Conservation (phyloP, 164 flowering plant genomes). For the Platanus orientalis region DNA sequence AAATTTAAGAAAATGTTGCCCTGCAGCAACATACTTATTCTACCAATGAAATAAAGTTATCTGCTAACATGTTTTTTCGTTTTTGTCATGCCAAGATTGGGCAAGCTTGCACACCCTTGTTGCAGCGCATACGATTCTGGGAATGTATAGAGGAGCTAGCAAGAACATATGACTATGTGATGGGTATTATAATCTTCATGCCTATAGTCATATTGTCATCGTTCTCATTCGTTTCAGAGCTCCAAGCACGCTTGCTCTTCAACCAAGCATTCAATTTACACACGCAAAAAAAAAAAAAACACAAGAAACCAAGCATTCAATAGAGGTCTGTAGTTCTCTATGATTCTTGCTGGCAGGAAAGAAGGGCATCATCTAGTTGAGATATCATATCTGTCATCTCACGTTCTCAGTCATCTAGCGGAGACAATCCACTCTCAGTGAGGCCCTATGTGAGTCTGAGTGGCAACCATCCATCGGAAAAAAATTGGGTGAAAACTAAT, state of each 20-base stretch:
- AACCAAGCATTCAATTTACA: no score
- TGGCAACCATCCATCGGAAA: no score
- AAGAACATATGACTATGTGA: constrained; percentile 77
- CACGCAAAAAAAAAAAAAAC: no score
- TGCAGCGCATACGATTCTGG: constrained; percentile 62
- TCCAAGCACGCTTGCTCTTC: constrained; percentile 90
- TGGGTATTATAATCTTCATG: constrained; percentile 78
- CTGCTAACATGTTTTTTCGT: background rate
- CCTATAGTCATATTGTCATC: constrained; percentile 85
- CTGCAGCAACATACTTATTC: no score
- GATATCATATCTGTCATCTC: background rate
- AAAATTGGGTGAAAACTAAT: no score
- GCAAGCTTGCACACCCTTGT: constrained; percentile 64
- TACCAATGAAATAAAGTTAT: background rate
- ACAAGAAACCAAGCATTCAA: no score
- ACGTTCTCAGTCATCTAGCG: no score
- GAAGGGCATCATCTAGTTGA: constrained; percentile 18
- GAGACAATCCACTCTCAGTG: no score
- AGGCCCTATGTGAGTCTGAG: no score
- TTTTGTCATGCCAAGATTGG: constrained; percentile 47
- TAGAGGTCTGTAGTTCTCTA: constrained; percentile 96
- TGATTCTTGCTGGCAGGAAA: constrained; percentile 86
- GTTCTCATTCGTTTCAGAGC: constrained; percentile 94
- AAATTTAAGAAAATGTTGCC: no score
- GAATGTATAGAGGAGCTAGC: constrained; percentile 80